Base-by-base conservation (phyloP, 1,284 basidiomycete genomes). In the Abortiporus biennis region DNA sequence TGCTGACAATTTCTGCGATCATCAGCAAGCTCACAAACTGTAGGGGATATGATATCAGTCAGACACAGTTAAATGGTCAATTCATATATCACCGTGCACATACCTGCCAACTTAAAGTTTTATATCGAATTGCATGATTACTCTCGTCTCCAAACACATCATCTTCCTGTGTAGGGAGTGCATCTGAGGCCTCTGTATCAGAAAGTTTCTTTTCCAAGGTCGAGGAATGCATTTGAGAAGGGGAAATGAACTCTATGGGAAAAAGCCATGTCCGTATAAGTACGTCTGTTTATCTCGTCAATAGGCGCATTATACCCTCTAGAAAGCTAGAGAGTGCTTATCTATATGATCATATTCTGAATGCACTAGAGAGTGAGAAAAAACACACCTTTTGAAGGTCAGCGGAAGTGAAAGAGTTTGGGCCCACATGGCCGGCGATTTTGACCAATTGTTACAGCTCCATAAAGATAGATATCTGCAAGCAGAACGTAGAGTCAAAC, bases 1-100 rank as follows among this genome's bases (percentile, higher is more conserved):
- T 75, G 51, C 72, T 74, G 38, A 79, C 73, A 22, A 77, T 76
- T 48, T 75, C 71, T 35, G 74, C 72, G 45, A 77, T 76, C 75
- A 79, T 78, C 29, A 78, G 57, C 35, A 76, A 53, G 19, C 63
- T 60, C 3, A 74, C 69, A 44, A 73, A 69, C 71, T 73, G 41
- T 30, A 36, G 27, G 22, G 38, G 22, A 29, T 11, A 21, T 34
- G 15, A 9, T 6, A 23, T 12, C 36, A 22, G 23, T 8, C 20
- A 31, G 6, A 8, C n/a, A 24, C 30, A 27, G 25, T 9, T 4
- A 20, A 36, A 17, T 24, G n/a, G 31, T 24, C 22, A 8, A 16
- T 29, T 16, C 13, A 15, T 42, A 30, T 19, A 32, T 20, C 16
- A 36, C 8, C 16, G 20, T 33, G 20, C 8, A 30, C 63, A 19